Evolutionary conservation across 768 basidiomycete species (phyloP).

Genomic region (Hygrophorus pudorinus): DNA sequence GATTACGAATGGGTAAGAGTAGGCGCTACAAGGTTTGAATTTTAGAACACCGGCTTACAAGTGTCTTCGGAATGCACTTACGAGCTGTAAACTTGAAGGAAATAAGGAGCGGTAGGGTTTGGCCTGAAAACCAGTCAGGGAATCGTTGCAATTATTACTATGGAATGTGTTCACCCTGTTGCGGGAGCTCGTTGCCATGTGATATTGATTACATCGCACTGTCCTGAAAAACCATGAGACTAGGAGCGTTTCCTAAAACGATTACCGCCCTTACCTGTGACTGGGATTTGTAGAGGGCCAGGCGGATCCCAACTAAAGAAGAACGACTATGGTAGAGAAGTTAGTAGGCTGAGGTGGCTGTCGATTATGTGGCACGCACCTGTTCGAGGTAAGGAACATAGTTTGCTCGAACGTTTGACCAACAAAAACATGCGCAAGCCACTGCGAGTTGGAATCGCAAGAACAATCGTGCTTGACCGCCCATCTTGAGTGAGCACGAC

Average conservation of each 20-base stretch:
- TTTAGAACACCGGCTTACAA: not conserved
- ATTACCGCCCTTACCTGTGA: slow-evolving; percentile 21
- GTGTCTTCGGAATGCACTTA: slow-evolving; percentile 19
- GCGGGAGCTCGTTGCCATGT: slow-evolving; percentile 29
- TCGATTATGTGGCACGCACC: not conserved
- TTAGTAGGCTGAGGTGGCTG: too few relatives aligned
- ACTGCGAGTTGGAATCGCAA: too few relatives aligned
- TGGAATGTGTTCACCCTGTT: slow-evolving; percentile 24
- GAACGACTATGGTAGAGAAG: slow-evolving; percentile 3
- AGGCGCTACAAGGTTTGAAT: slow-evolving; percentile 23
- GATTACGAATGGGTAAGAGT: slow-evolving; percentile 42
- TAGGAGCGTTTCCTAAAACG: too few relatives aligned
- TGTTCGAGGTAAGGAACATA: too few relatives aligned
- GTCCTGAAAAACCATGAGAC: slow-evolving; percentile 8
- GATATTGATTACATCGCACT: slow-evolving; percentile 35
- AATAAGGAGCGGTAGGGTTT: slow-evolving; percentile 46
- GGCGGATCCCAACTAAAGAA: slow-evolving; percentile 1
- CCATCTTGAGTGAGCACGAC: too few relatives aligned
- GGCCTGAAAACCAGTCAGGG: slow-evolving; percentile 27
- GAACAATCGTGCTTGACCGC: too few relatives aligned
- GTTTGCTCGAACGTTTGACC: too few relatives aligned
- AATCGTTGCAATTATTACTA: not conserved
- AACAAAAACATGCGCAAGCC: too few relatives aligned
- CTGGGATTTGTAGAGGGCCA: not conserved
- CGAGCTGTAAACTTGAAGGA: slow-evolving; percentile 53